Evolutionary conservation across 1,139 yeast genomes (phyloP).

Genomic region (Eremothecium sinecaudum): DNA sequence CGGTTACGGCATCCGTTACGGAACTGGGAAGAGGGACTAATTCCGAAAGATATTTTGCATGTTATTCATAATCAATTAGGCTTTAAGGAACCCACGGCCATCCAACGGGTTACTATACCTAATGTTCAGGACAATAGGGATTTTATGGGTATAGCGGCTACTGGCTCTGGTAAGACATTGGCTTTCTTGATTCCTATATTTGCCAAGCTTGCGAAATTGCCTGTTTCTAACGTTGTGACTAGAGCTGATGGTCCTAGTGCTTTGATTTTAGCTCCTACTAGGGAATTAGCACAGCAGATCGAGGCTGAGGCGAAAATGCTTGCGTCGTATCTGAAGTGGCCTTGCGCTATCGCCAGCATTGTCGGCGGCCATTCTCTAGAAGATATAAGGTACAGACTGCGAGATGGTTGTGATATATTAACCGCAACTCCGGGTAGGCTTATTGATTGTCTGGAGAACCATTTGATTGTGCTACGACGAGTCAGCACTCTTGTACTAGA

Average conservation of each 20-base stretch:
- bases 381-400: conserved; percentile 53
- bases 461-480: conserved; percentile 48
- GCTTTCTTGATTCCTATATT: conserved; percentile 73
- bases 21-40: conserved; percentile 54
- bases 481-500: conserved; percentile 71
- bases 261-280: conserved; percentile 77
- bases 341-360: conserved; percentile 50
- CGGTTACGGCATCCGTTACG: conserved; percentile 52
- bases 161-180: conserved; percentile 92
- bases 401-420: conserved; percentile 65
- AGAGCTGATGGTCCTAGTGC: conserved; percentile 54
- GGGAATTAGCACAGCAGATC: conserved; percentile 88
- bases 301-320: conserved; percentile 55
- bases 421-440: conserved; percentile 94
- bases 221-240: conserved; percentile 31
- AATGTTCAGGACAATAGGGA: conserved; percentile 48
- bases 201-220: conserved; percentile 43
- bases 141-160: conserved; percentile 84
- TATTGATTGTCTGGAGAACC: conserved; percentile 67
- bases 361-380: conserved; percentile 89
- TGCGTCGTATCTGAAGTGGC: conserved; percentile 29
- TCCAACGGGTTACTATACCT: conserved; percentile 84
- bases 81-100: conserved; percentile 69
- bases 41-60: conserved; percentile 39
- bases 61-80: conserved; percentile 35